phyloP scores from a whole-genome alignment of 2,329 filamentous ascomycete species.

The Fusarium xyrophilum region DNA sequence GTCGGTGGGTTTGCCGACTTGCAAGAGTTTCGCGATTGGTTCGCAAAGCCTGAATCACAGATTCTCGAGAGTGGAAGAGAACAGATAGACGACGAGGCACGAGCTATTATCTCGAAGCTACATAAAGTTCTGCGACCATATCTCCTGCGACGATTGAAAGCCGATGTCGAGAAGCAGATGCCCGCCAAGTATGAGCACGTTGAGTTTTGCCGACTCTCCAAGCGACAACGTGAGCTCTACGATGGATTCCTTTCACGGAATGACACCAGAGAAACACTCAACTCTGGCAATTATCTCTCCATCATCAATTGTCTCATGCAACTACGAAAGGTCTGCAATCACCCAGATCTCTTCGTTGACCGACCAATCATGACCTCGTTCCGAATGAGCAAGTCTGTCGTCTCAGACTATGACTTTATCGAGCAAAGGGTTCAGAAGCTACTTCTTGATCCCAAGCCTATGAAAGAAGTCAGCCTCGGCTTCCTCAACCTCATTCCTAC shows the following conservation, averaged over 20 bases:
- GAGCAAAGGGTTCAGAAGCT: constrained; percentile 73
- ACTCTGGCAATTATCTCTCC: constrained; percentile 93
- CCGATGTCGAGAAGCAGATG: constrained; percentile 99
- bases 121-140: constrained; percentile 95
- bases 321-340: constrained; percentile 96
- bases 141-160: constrained; percentile 86
- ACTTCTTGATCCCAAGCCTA: constrained; percentile 67
- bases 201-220: constrained; percentile 92
- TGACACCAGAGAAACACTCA: constrained; percentile 86
- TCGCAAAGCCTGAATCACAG: constrained; percentile 92
- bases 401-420: constrained; percentile 75
- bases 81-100: constrained; percentile 92
- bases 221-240: constrained; percentile 93
- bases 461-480: constrained; percentile 71
- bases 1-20: constrained; percentile 91
- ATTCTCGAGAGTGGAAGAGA: constrained; percentile 94
- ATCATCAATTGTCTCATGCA: constrained; percentile 99
- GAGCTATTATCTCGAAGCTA: constrained; percentile 88
- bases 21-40: constrained; percentile 96
- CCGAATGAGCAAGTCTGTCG: constrained; percentile 82
- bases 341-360: constrained; percentile 95
- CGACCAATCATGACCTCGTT: constrained; percentile 97
- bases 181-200: constrained; percentile 98
- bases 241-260: constrained; percentile 93
- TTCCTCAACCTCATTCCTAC: constrained; percentile 83